Evolutionary conservation across 306 rosid genomes (phyloP), one percentile per base, ranked within the genome.

Genomic region (Pyrus betulifolia): DNA sequence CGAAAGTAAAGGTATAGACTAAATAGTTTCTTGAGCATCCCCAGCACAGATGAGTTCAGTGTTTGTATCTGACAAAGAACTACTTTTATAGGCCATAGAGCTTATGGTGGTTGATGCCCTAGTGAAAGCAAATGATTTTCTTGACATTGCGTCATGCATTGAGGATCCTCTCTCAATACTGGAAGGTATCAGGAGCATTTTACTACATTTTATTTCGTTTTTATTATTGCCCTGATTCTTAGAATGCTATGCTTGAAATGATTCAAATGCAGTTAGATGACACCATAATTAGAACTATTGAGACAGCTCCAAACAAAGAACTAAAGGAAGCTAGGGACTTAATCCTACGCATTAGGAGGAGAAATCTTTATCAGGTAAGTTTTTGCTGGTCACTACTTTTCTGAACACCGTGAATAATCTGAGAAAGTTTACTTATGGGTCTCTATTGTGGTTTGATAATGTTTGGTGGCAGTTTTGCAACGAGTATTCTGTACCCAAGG

Each of bases 401-500:
- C 28, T 38, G n/a, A 38, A 74, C 62, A 25, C 40, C 18, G 18
- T 31, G 60, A 78, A 22, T 31, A 58, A 30, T 23, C 67, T 21
- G 13, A 31, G 12, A 51, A 49, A 21, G 30, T 42, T 33, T 27
- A 57, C 60, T 42, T 33, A 62, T 23, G 17, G 55, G 18, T 23
- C 22, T 58, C 42, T 15, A 8, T 44, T 55, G 74, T 30, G 22
- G 22, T 31, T 45, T 67, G 46, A 67, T 40, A 21, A 44, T 19
- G 11, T n/a, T 35, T 49, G 72, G 45, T 82, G 83, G 80, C 89
- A 95, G 98, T 95, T 92, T 65, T 92, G 97, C 80, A 95, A 92
- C 35, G 96, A 92, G 78, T 95, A 95, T 89, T 86, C 97, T n/a
- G 96, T 95, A 67, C 98, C 97, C 21, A 95, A 86, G 87, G 89